Evolutionary conservation across 2,329 filamentous ascomycete species (phyloP), one percentile per base, ranked within the genome.

Genomic region (Juglanconis juglandina): DNA sequence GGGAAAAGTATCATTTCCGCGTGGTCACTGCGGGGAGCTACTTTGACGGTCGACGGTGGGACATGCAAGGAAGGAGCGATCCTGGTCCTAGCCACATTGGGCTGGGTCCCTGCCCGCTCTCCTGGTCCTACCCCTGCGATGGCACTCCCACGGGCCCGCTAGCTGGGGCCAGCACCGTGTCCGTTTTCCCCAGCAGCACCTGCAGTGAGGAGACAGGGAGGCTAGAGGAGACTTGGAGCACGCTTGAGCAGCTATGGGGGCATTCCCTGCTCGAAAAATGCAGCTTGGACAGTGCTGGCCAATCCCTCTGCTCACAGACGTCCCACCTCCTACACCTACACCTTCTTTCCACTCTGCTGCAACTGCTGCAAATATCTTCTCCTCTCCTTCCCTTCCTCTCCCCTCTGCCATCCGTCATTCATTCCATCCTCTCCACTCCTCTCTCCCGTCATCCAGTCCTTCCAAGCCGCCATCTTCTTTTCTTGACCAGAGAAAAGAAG

Each of bases 291-390:
- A 14, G 50, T 39, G 35, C 55, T 58, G 55, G 39, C 55, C 55
- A 63, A 63, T 63, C 61, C 61, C 61, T 63, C 61, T 54, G 53
- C 58, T 44, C 34, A 51, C 51, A 52, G 55, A 32, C 61, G 61
- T 63, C 61, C 61, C 58, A 61, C 61, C 61, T 63, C 61, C 58
- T 63, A 60, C 61, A 60, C 61, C 58, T 61, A 80, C 78, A 82
- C 81, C 79, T 79, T 80, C 79, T 79, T 77, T 77, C 73, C 77
- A 76, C 77, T 74, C 75, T 80, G 77, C 77, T 81, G 75, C 76
- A 81, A 79, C 77, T 77, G 79, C 79, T 61, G 60, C 64, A 70
- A 71, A 73, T 73, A 73, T 78, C 78, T 68, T 71, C 71, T 73
- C 69, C 65, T 71, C 66, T 71, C 68, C 67, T 67, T 53, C 65